Conservation (phyloP, 768 basidiomycete genomes). For the Amanita rimosa region DNA sequence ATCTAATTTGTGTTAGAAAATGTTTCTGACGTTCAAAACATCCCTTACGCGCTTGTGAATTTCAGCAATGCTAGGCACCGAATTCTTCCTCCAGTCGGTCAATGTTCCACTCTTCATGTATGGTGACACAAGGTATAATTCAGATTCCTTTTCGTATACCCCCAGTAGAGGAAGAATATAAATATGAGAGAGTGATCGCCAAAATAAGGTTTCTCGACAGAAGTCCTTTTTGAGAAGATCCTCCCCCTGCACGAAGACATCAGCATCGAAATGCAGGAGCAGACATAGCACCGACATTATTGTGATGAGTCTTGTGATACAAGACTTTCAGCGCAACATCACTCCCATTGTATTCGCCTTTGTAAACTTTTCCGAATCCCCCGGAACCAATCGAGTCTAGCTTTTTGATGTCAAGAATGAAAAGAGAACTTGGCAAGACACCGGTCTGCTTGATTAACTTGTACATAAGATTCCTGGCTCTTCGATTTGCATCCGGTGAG, state of each 20-base stretch:
- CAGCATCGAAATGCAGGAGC: neutral
- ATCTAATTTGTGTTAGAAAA: neutral
- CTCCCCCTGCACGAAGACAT: neutral
- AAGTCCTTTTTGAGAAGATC: neutral
- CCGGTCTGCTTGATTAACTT: neutral
- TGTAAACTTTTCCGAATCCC: neutral
- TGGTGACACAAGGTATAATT: neutral
- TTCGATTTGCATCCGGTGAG: neutral
- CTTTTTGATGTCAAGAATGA: neutral
- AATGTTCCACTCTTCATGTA: constrained; percentile 2
- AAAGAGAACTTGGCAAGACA: neutral
- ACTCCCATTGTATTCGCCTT: neutral
- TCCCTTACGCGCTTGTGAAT: neutral
- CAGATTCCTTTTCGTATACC: neutral
- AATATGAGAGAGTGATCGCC: neutral
- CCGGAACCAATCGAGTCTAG: neutral
- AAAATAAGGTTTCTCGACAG: neutral
- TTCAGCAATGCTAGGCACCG: neutral
- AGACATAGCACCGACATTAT: neutral
- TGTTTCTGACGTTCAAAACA: too few relatives aligned
- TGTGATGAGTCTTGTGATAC: neutral
- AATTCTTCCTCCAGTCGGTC: neutral
- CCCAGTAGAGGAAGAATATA: neutral
- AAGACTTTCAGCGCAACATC: neutral
- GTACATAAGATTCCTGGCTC: neutral